These are phyloP conservation scores for Lepraria neglecta DNA, from an alignment of 495 filamentous ascomycete genomes.

Conservation along the genomic window DNA sequence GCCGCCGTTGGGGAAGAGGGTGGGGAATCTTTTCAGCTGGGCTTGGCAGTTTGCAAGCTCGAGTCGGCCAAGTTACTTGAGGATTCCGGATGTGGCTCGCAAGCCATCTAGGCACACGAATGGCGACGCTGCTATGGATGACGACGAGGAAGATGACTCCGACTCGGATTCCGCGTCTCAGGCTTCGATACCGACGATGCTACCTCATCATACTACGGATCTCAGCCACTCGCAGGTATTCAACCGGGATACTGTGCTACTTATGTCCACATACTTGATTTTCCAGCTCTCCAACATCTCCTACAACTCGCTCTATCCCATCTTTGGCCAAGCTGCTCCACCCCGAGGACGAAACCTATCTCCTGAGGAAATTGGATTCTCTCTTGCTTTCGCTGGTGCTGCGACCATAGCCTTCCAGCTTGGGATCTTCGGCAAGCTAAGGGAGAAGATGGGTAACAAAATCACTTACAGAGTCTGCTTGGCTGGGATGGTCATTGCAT, in stretches of 20 bases:
- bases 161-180: slow-evolving; percentile 30
- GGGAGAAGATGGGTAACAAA: slow-evolving; percentile 77
- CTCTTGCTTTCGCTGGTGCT: slow-evolving; percentile 74
- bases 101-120: slow-evolving; percentile 21
- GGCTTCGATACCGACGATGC: slow-evolving; percentile 32
- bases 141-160: slow-evolving; percentile 33
- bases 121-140: slow-evolving; percentile 35
- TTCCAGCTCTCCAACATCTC: slow-evolving; percentile 86
- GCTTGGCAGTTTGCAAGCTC: slow-evolving; percentile 66
- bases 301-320: slow-evolving; percentile 86
- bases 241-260: slow-evolving; percentile 71
- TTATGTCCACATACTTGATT: slow-evolving; percentile 75
- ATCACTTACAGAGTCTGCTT: slow-evolving; percentile 72
- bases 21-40: slow-evolving; percentile 59
- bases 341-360: slow-evolving; percentile 71
- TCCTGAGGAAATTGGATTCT: slow-evolving; percentile 76
- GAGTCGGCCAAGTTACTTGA: slow-evolving; percentile 54
- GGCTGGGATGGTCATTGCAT: slow-evolving; percentile 75
- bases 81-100: slow-evolving; percentile 20
- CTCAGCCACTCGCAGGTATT: slow-evolving; percentile 50
- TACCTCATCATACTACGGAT: slow-evolving; percentile 38
- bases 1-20: slow-evolving; percentile 53
- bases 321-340: slow-evolving; percentile 68
- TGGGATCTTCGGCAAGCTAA: slow-evolving; percentile 69
- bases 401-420: slow-evolving; percentile 87